phyloP scores from a whole-genome alignment of 1,284 basidiomycete species.

The Ustilago xerochloae region DNA sequence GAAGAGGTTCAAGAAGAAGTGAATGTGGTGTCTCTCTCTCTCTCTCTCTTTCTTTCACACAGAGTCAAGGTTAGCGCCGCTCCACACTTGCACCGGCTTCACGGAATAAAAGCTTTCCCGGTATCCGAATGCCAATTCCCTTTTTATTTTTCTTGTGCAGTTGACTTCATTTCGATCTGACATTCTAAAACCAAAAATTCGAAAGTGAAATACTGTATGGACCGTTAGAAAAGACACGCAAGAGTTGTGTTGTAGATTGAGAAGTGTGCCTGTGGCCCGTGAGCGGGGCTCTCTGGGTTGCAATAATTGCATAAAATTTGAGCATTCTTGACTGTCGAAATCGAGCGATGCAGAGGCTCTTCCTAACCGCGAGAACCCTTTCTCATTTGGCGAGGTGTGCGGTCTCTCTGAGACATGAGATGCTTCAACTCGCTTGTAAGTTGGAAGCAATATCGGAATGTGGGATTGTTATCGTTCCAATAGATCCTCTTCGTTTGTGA shows the following conservation, averaged over 20 bases:
- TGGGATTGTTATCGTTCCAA: too few species aligned
- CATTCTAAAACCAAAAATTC: neutral
- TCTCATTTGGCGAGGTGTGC: too few species aligned
- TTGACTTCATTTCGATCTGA: neutral
- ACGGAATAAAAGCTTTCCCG: conserved; percentile 1
- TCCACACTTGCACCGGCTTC: neutral
- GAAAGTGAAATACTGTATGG: neutral
- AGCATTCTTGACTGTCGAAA: neutral
- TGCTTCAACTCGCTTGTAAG: neutral
- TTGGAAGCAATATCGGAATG: too few species aligned
- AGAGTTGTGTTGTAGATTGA: neutral
- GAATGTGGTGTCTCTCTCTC: neutral
- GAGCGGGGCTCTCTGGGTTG: neutral
- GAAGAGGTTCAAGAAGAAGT: neutral
- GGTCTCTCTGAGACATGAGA: too few species aligned
- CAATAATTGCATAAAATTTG: too few species aligned
- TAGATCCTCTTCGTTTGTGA: too few species aligned
- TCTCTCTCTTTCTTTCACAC: neutral
- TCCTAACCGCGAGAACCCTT: too few species aligned
- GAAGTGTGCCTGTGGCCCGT: conserved; percentile 5
- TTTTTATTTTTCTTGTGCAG: neutral
- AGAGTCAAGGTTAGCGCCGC: neutral
- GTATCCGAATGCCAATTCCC: neutral
- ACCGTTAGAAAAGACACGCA: neutral
- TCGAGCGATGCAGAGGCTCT: conserved; percentile 7